phyloP scores from a whole-genome alignment of 768 basidiomycete genomes.

The Xerocomellus amylosporus region DNA sequence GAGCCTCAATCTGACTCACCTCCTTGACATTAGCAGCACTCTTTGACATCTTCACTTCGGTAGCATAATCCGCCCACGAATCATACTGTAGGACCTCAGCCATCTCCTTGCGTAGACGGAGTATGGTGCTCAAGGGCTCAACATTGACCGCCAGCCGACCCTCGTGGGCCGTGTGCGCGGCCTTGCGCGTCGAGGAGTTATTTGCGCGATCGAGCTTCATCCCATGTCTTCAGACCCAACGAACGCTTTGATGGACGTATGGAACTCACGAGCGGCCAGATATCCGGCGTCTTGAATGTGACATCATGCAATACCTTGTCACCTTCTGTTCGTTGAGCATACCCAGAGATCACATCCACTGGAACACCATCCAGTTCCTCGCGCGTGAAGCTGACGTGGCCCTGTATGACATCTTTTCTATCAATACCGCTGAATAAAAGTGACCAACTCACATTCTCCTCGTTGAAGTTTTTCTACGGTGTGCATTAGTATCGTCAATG shows the following conservation, averaged over 20 bases:
- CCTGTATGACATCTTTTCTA: slow-evolving; percentile 37
- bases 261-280: slow-evolving; percentile 62
- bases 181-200: slow-evolving; percentile 62
- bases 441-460: slow-evolving; percentile 60
- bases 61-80: slow-evolving; percentile 80
- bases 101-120: slow-evolving; percentile 67
- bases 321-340: slow-evolving; percentile 57
- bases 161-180: slow-evolving; percentile 63
- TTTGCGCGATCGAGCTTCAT: slow-evolving; percentile 72
- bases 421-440: not conserved
- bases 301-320: slow-evolving; percentile 61
- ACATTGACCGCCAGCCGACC: slow-evolving; percentile 64
- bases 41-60: slow-evolving; percentile 83
- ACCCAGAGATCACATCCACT: slow-evolving; percentile 72
- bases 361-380: slow-evolving; percentile 82
- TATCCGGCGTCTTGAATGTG: slow-evolving; percentile 79
- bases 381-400: slow-evolving; percentile 56
- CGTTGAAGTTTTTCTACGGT: slow-evolving; percentile 78
- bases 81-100: slow-evolving; percentile 65
- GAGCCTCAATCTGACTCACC: slow-evolving; percentile 33
- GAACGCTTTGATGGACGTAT: not conserved
- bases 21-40: slow-evolving; percentile 54
- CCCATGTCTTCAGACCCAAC: not conserved
- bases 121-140: slow-evolving; percentile 62
- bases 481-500: not conserved